Base-by-base conservation (phyloP, 768 basidiomycete species). In the Lanmaoa rubissima region DNA sequence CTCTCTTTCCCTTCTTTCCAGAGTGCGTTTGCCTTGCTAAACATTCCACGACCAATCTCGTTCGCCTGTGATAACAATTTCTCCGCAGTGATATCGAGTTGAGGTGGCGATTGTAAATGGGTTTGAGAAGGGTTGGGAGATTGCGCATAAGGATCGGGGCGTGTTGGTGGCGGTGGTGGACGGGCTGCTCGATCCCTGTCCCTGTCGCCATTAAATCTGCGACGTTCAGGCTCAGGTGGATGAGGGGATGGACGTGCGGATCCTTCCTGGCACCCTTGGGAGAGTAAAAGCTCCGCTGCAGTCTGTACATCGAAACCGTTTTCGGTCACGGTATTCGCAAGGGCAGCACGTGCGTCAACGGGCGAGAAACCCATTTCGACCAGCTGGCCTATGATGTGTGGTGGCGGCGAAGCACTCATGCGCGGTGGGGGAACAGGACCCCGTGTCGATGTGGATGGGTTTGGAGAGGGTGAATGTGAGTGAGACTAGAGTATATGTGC, bases 281-380 rank as follows among this genome's bases (percentile, higher is more conserved):
- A 71, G 7, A 88, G 72, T 1, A 89, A 72, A 17, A 78, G 79
- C 49, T 96, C 94, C 28, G 94, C 66, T 1, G 96, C 95, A 8
- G 83, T 85, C 64, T 92, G 81, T 10, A 94, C 85, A 59, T 95
- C 87, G 51, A 85, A 68, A 0, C 86, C 87, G 8, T 41, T 52
- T 39, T 62, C 58, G 0, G 81, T 81, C 41, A 81, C 75, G 0
- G 91, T 92, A 28, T 85, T 78, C 4, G 82, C 80, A 1, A 98
- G 82, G 0, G 95, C 94, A 21, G 78, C 69, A 8, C 84, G 83
- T 2, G 95, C 90, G 65, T 92, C 85, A 17, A 81, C 71, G 24
- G 88, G 78, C 0, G 91, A 83, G 74, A 97, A 98, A 5, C 95
- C 96, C 94, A 98, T 97, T 73, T 95, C 93, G 32, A 97, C 89